A percentile compares a stretch with the other conserved stretches of the same genome.
These are phyloP conservation scores for Rhizopogon vesiculosus DNA, from an alignment of 768 basidiomycete species.

Conservation along the genomic window DNA sequence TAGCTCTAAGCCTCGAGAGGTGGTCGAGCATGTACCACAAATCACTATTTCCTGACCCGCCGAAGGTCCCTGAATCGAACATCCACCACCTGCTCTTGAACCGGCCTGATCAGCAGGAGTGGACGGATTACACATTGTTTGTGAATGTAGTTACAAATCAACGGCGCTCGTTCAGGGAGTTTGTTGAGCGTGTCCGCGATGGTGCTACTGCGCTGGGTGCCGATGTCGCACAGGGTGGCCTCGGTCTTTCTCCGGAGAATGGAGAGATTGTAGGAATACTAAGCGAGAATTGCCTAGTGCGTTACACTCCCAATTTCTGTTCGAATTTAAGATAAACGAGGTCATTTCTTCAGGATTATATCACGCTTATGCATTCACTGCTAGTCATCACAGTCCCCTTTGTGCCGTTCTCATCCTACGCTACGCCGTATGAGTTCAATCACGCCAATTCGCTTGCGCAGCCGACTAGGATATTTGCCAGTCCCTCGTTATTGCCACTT, in stretches of 20 bases:
- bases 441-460: constrained; percentile 40
- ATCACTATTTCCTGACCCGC: constrained; percentile 47
- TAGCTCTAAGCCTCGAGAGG: not conserved
- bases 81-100: constrained; percentile 45
- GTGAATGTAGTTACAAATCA: constrained; percentile 49
- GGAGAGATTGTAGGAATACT: constrained; percentile 60
- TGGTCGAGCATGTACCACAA: constrained; percentile 39
- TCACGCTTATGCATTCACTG: constrained; percentile 37
- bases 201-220: constrained; percentile 48
- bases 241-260: constrained; percentile 41
- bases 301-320: not conserved
- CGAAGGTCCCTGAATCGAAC: constrained; percentile 41
- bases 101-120: constrained; percentile 43
- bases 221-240: constrained; percentile 42
- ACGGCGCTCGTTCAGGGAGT: constrained; percentile 36
- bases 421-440: constrained; percentile 45
- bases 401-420: constrained; percentile 40
- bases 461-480: constrained; percentile 43
- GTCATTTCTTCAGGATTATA: constrained; percentile 37
- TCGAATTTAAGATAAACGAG: not conserved
- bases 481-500: constrained; percentile 31
- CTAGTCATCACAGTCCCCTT: constrained; percentile 41
- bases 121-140: constrained; percentile 46
- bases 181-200: constrained; percentile 40
- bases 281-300: constrained; percentile 61